These are phyloP conservation scores for Aspergillus udagawae DNA, from an alignment of 2,329 filamentous ascomycete species.

Conservation along the genomic window DNA sequence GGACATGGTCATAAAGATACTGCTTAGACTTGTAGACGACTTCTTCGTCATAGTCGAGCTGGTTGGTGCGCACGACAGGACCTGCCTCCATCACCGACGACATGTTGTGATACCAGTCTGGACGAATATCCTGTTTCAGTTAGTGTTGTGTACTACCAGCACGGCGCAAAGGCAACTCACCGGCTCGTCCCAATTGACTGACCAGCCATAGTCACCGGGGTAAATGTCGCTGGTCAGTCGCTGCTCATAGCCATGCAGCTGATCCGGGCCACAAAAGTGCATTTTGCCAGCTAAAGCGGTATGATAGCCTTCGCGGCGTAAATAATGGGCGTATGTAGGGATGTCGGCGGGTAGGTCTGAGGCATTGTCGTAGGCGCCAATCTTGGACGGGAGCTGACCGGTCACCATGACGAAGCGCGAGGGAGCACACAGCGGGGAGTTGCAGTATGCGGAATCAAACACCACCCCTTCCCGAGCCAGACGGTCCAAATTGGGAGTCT, in stretches of 20 bases:
- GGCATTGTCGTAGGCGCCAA: slow-evolving; percentile 88
- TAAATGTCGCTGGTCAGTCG: slow-evolving; percentile 94
- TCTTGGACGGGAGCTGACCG: slow-evolving; percentile 84
- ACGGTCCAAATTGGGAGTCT: slow-evolving; percentile 83
- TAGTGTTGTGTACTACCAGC: neutral
- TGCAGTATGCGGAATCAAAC: slow-evolving; percentile 92
- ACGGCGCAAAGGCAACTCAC: slow-evolving; percentile 30
- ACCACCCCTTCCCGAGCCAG: slow-evolving; percentile 78
- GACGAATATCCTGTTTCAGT: slow-evolving; percentile 47
- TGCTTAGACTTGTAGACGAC: slow-evolving; percentile 89
- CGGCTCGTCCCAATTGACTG: slow-evolving; percentile 91
- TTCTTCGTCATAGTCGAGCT: slow-evolving; percentile 93
- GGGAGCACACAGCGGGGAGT: slow-evolving; percentile 85
- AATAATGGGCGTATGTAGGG: slow-evolving; percentile 89
- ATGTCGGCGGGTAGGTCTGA: slow-evolving; percentile 77
- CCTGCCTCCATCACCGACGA: slow-evolving; percentile 89
- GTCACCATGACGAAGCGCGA: slow-evolving; percentile 94
- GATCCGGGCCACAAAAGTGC: slow-evolving; percentile 89
- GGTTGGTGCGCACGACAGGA: slow-evolving; percentile 84
- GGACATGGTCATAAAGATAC: slow-evolving; percentile 85
- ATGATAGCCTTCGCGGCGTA: slow-evolving; percentile 80
- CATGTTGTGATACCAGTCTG: slow-evolving; percentile 97
- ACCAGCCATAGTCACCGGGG: slow-evolving; percentile 90
- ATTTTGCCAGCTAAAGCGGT: slow-evolving; percentile 92
- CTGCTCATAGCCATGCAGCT: slow-evolving; percentile 90